Evolutionary conservation across 805 yeast genomes (phyloP), one percentile per base, ranked within the genome.

Genomic region (Cyberlindnera euphorbiiphila): DNA sequence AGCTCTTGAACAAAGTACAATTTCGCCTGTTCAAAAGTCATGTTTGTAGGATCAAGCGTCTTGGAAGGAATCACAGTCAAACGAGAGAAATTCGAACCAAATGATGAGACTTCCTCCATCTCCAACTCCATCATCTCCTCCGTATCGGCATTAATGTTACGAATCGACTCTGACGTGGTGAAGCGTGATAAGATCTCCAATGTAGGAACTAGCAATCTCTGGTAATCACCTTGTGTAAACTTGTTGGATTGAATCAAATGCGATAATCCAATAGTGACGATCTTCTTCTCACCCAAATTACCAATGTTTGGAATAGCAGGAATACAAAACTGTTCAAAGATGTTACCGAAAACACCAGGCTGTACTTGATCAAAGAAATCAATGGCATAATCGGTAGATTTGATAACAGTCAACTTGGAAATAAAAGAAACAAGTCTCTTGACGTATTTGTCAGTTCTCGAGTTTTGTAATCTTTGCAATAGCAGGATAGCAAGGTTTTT

Each of bases 31-130:
- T 36, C 32, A 24, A 45, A 42, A 7, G 44, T 41, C 33, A 47
- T 35, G 34, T 45, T 46, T 14, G 42, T 43, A 14, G 97, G 96
- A 61, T 93, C 97, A 47, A 75, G 68, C 4, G 81, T 71, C 45
- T 70, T 76, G 12, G 62, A 61, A 23, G 74, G 69, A 32, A 88
- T 78, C 3, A 84, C 73, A 1, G 73, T 76, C 42, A 93, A 67
- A 53, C 74, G 79, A 36, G 94, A 85, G 60, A 76, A 93, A 36
- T 81, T 77, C 0, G 96, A 81, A 2, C 98, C 98, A 61, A 89
- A 93, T 3, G 93, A 69, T 0, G 88, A 62, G 34, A 81, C 72
- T 44, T 88, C 95, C 36, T 83, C 88, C 21, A 73, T 51, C 47
- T 81, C 82, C 27, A 65, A 59, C 4, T 62, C 65, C 2, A 62